A percentile compares a stretch with the other conserved stretches of the same genome.
Evolutionary conservation across 805 yeast species (phyloP).

Genomic region (Myxozyma neglecta): DNA sequence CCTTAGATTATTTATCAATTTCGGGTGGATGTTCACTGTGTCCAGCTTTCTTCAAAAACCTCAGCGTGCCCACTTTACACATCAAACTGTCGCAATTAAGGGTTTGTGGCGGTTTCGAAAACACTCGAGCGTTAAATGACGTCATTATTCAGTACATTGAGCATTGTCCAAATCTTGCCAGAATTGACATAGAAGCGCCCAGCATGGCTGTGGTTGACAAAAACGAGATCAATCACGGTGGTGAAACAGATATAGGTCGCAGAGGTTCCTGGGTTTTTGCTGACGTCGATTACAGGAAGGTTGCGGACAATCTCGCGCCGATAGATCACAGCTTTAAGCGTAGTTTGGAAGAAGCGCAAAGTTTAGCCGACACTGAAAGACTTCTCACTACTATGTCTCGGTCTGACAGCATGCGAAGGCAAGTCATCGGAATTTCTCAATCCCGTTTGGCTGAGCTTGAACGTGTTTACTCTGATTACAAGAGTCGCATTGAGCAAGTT

Average conservation of each 20-base stretch:
- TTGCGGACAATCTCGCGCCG: neutral
- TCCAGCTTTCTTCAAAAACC: constrained; percentile 26
- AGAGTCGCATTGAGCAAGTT: neutral
- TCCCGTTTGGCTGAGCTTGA: constrained; percentile 18
- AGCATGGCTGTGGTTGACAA: constrained; percentile 26
- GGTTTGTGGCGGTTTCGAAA: constrained; percentile 26
- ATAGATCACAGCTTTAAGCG: neutral
- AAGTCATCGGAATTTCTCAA: constrained; percentile 7
- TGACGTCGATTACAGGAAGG: constrained; percentile 19
- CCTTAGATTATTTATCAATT: constrained; percentile 14
- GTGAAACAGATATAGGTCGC: constrained; percentile 28
- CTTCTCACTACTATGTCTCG: neutral
- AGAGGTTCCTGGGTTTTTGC: constrained; percentile 23
- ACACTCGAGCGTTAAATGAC: constrained; percentile 23
- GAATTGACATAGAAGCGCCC: constrained; percentile 25
- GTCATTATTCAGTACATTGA: constrained; percentile 13
- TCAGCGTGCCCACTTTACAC: constrained; percentile 8
- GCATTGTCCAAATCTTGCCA: neutral
- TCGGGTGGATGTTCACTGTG: constrained; percentile 32
- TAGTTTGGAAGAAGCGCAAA: neutral
- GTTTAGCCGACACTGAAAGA: neutral
- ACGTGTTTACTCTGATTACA: neutral
- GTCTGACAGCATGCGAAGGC: neutral
- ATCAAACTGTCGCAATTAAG: constrained; percentile 26
- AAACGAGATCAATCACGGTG: constrained; percentile 22